Evolutionary conservation across 2,329 filamentous ascomycete genomes (phyloP).

Genomic region (Ceratocystis colombiana): DNA sequence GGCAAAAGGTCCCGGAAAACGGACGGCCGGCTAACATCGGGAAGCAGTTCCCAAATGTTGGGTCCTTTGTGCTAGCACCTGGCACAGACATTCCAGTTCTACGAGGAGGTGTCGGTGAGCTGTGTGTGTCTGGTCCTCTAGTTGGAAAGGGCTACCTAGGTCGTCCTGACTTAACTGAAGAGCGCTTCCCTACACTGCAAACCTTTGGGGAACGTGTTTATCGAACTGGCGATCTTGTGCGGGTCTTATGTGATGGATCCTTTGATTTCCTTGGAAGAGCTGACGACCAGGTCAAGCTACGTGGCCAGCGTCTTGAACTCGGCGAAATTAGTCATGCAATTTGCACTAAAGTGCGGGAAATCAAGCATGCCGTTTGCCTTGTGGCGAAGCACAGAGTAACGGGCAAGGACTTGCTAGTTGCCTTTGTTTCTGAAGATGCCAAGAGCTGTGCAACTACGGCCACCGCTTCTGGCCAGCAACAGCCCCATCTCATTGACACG

Average conservation of each 20-base stretch:
- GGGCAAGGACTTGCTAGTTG: constrained; percentile 71
- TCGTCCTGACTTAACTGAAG: constrained; percentile 61
- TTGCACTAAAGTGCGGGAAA: constrained; percentile 43
- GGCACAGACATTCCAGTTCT: constrained; percentile 62
- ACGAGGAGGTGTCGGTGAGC: constrained; percentile 70
- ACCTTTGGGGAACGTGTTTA: constrained; percentile 57
- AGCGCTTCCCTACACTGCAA: constrained; percentile 60
- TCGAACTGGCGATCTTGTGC: constrained; percentile 78
- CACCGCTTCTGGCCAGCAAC: constrained; percentile 6
- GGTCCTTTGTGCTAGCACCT: constrained; percentile 64
- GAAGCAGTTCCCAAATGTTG: constrained; percentile 75
- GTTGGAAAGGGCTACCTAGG: constrained; percentile 87
- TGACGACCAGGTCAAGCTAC: constrained; percentile 85
- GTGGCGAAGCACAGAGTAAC: constrained; percentile 60
- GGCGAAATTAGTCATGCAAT: constrained; percentile 85
- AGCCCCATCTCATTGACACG: constrained; percentile 18
- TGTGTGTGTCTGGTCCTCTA: constrained; percentile 76
- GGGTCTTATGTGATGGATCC: constrained; percentile 66
- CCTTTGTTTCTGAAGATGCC: constrained; percentile 49
- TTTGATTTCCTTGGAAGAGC: constrained; percentile 81
- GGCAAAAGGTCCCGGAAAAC: constrained; percentile 64
- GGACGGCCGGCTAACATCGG: constrained; percentile 85
- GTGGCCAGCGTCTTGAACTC: constrained; percentile 80
- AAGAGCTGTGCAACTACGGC: background rate
- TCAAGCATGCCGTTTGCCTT: constrained; percentile 65